Percentiles rank a stretch among this genome's conserved stretches.
These are phyloP conservation scores for Aureococcus anophagefferens DNA, from an alignment of 108 stramenopile genomes.

Conservation along the genomic window DNA sequence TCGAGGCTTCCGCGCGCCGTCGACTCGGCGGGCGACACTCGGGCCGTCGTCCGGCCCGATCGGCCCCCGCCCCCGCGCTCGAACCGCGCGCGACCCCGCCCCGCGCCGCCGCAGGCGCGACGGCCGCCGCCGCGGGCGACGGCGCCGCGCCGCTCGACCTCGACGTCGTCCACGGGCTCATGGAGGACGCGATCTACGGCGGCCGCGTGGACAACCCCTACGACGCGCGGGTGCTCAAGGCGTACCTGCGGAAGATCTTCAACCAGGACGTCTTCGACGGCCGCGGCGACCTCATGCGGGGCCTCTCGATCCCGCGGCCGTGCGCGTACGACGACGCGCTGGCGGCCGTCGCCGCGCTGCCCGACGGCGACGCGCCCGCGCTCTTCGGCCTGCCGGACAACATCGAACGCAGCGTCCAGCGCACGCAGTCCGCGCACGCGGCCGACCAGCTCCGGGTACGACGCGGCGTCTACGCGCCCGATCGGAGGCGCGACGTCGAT, in stretches of 20 bases:
- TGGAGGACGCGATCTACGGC: conserved; percentile 51
- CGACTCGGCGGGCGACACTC: no score
- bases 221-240: conserved; percentile 38
- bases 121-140: conserved; percentile 15
- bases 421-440: conserved; percentile 20
- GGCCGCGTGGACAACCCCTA: conserved; percentile 48
- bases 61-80: no score
- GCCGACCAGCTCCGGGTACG: conserved; percentile 15
- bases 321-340: conserved; percentile 25
- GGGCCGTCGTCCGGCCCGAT: no score
- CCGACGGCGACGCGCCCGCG: conserved; percentile 35
- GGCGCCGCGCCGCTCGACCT: conserved; percentile 30
- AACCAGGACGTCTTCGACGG: conserved; percentile 25
- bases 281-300: conserved; percentile 11
- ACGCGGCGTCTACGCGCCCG: background rate
- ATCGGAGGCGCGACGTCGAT: no score
- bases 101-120: no score
- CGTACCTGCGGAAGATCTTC: conserved; percentile 36
- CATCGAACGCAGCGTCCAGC: conserved; percentile 45
- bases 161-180: conserved; percentile 39
- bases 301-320: conserved; percentile 20
- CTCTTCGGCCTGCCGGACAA: conserved; percentile 47
- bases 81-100: no score
- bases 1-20: no score
- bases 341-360: conserved; percentile 12